Percentiles rank a stretch among this genome's conserved stretches.
These are phyloP conservation scores for Globisporangium camurandrum DNA, from an alignment of 352 stramenopile genomes.

Conservation along the genomic window DNA sequence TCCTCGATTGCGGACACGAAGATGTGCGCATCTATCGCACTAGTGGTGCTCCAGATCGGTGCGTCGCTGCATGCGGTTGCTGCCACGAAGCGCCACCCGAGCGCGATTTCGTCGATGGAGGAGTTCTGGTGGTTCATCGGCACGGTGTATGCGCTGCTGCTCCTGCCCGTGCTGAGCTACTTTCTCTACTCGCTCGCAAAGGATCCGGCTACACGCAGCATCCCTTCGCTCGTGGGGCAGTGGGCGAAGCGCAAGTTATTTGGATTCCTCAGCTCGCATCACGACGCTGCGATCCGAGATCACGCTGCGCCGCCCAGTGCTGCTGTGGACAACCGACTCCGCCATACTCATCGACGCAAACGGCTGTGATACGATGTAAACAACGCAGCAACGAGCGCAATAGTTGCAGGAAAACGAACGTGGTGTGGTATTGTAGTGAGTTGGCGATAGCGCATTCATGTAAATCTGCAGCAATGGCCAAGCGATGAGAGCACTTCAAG, in stretches of 20 bases:
- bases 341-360: background rate
- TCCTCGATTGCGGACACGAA: background rate
- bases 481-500: too few species aligned
- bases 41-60: background rate
- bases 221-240: conserved; percentile 17
- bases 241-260: conserved; percentile 21
- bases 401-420: too few species aligned
- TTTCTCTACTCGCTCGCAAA: conserved; percentile 19
- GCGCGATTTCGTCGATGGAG: conserved; percentile 25
- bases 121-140: conserved; percentile 37
- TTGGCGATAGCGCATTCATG: too few species aligned
- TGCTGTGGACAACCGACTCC: too few species aligned
- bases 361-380: background rate
- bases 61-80: background rate
- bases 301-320: too few species aligned
- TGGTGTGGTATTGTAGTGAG: too few species aligned
- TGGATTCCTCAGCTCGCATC: conserved; percentile 18
- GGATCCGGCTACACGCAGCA: conserved; percentile 21
- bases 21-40: background rate
- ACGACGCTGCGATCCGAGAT: background rate
- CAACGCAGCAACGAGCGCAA: too few species aligned
- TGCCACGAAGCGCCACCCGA: conserved; percentile 10
- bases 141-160: conserved; percentile 23
- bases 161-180: conserved; percentile 29
- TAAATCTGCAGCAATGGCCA: background rate